Percentiles rank a stretch among this genome's conserved stretches.
These are phyloP conservation scores for Kurtzmaniella quercitrusa DNA, from an alignment of 1,139 yeast species.

Conservation along the genomic window DNA sequence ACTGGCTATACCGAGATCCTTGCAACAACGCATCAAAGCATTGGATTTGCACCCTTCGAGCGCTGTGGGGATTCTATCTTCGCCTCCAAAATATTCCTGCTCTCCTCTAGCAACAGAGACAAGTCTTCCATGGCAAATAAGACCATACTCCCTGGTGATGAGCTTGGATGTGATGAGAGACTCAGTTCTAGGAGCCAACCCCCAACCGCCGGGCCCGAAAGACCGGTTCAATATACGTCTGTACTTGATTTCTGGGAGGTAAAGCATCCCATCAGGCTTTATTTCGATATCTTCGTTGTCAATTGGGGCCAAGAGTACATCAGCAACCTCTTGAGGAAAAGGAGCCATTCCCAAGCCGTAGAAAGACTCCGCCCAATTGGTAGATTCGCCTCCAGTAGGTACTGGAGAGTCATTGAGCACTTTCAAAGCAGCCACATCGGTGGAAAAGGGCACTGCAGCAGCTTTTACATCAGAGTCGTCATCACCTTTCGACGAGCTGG, in stretches of 20 bases:
- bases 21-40: conserved; percentile 96
- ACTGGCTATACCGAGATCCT: conserved; percentile 93
- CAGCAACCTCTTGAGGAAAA: conserved; percentile 58
- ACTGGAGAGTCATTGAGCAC: conserved; percentile 21
- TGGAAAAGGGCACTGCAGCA: conserved; percentile 2
- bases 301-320: conserved; percentile 56
- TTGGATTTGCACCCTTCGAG: conserved; percentile 96
- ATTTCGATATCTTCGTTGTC: conserved; percentile 76
- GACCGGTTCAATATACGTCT: conserved; percentile 83
- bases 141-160: conserved; percentile 81
- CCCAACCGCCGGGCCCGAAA: conserved; percentile 99
- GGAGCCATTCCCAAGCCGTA: conserved; percentile 80
- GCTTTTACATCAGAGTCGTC: not conserved
- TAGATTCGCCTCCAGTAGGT: conserved; percentile 9
- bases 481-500: not conserved
- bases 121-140: conserved; percentile 81
- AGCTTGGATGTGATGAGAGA: conserved; percentile 63
- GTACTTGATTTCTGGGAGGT: conserved; percentile 91
- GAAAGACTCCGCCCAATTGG: conserved; percentile 73
- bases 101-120: conserved; percentile 95
- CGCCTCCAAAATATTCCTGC: conserved; percentile 81
- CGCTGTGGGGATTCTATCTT: conserved; percentile 88
- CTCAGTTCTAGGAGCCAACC: conserved; percentile 88
- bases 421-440: conserved; percentile 6
- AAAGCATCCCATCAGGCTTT: conserved; percentile 90